Evolutionary conservation across 352 stramenopile species (phyloP), one percentile per base, ranked within the genome.

Genomic region (Globisporangium spinosum): DNA sequence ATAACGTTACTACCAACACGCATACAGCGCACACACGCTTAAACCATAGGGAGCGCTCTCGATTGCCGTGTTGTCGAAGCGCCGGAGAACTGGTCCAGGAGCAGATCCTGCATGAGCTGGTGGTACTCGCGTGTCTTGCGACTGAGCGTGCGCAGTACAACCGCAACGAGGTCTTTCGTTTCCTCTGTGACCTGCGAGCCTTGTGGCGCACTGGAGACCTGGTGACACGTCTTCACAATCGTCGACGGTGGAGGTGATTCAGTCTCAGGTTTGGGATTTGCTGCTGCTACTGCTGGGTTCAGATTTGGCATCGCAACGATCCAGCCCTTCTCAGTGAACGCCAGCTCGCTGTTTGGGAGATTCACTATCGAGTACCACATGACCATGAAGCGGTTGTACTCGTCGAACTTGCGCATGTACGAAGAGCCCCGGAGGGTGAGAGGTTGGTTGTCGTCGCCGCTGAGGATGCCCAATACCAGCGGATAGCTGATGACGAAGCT

Each of bases 371-470:
- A 70, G 29, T 58, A 49, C 65, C 56, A 70, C 29, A 65, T 5
- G 23, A 29, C 34, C 57, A 70, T 2, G 22, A 53, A 61, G 5
- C 65, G 65, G 20, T 32, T 7, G 12, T 13, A 6, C 17, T 70
- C 58, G 49, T 61, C 65, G 32, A 70, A 70, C 43, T 61, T 64
- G 45, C 53, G 45, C 56, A 65, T 64, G 43, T 55, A 53, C 25
- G 65, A 70, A 17, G 43, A 61, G n/a, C 65, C 45, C 12, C 56
- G 13, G 43, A 70, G 58, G 12, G 51, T 51, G 15, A 70, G 12
- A 45, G 23, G 23, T 6, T 49, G 49, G n/a, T 34, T 35, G 23
- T 7, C 17, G 9, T 27, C 2, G 13, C 25, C 20, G 13, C 38
- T 20, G 20, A 32, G 47, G n/a, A 35, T 23, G 17, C 49, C 54